Conservation (phyloP, 768 basidiomycete species). For the Russula lepida region DNA sequence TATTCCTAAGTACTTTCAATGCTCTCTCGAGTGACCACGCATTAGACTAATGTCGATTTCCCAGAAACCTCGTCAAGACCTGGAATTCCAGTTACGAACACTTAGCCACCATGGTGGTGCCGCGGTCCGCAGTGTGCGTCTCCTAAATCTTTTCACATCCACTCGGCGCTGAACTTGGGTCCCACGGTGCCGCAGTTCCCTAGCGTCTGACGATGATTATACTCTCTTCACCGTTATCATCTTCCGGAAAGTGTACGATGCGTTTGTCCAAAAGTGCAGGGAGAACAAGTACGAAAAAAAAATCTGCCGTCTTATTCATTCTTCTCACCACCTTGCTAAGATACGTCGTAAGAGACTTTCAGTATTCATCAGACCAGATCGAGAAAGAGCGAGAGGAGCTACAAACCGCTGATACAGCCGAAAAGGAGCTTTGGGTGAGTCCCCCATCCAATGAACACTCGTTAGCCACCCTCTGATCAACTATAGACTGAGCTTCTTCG, state of each 20-base stretch:
- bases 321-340: slow-evolving; percentile 33
- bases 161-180: slow-evolving; percentile 1
- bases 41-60: background rate
- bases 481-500: slow-evolving; percentile 85
- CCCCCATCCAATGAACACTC: background rate
- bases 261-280: slow-evolving; percentile 87
- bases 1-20: slow-evolving; percentile 71
- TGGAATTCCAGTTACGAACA: slow-evolving; percentile 90
- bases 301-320: slow-evolving; percentile 1
- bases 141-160: background rate
- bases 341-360: slow-evolving; percentile 92
- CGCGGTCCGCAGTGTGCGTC: slow-evolving; percentile 77
- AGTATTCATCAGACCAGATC: slow-evolving; percentile 75
- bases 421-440: slow-evolving; percentile 94
- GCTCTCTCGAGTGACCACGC: background rate
- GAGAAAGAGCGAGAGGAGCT: slow-evolving; percentile 77
- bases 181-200: slow-evolving; percentile 37
- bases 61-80: slow-evolving; percentile 74
- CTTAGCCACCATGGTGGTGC: slow-evolving; percentile 83
- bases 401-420: slow-evolving; percentile 68
- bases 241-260: slow-evolving; percentile 86
- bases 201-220: slow-evolving; percentile 85
- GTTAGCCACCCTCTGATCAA: slow-evolving; percentile 2
- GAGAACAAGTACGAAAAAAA: slow-evolving; percentile 73
- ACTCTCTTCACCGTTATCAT: slow-evolving; percentile 76